These are phyloP conservation scores for Neurospora sp. DNA, from an alignment of 2,329 filamentous ascomycete species.

Conservation along the genomic window DNA sequence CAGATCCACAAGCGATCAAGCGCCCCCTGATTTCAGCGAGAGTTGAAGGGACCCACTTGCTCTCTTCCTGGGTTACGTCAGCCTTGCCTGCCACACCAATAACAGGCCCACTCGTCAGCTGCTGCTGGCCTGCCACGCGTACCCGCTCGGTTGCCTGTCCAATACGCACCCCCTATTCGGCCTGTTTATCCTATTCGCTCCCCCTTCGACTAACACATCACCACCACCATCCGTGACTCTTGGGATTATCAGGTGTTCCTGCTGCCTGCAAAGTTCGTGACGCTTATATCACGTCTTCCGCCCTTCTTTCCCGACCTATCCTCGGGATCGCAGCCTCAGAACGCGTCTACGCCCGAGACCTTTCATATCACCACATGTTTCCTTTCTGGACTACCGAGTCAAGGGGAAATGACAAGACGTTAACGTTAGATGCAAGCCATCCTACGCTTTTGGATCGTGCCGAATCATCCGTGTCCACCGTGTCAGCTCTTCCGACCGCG, in stretches of 20 bases:
- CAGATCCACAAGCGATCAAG: background rate
- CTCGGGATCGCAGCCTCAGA: slow-evolving; percentile 1
- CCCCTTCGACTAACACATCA: slow-evolving; percentile 11
- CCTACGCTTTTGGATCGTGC: slow-evolving; percentile 18
- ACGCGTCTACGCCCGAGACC: slow-evolving; percentile 4
- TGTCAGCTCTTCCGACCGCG: slow-evolving; percentile 14
- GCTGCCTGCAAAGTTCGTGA: slow-evolving; percentile 10
- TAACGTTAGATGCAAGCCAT: slow-evolving; percentile 26
- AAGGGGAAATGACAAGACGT: slow-evolving; percentile 44
- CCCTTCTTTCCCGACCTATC: background rate
- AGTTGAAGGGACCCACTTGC: background rate
- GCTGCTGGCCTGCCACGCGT: slow-evolving; percentile 3
- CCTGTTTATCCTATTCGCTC: slow-evolving; percentile 2
- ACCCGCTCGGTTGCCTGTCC: background rate
- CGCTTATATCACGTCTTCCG: background rate
- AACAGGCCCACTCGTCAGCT: slow-evolving; percentile 2
- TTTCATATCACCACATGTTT: slow-evolving; percentile 40
- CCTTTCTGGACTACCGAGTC: slow-evolving; percentile 50
- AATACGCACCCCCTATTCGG: background rate
- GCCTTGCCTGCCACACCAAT: slow-evolving; percentile 12
- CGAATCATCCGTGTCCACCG: slow-evolving; percentile 19
- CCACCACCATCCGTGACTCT: slow-evolving; percentile 2
- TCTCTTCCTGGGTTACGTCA: slow-evolving; percentile 21
- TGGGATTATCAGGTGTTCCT: slow-evolving; percentile 1
- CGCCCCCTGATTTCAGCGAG: background rate